Conservation (phyloP, 2,329 filamentous ascomycete species). For the Reticulascus tulasneorum region DNA sequence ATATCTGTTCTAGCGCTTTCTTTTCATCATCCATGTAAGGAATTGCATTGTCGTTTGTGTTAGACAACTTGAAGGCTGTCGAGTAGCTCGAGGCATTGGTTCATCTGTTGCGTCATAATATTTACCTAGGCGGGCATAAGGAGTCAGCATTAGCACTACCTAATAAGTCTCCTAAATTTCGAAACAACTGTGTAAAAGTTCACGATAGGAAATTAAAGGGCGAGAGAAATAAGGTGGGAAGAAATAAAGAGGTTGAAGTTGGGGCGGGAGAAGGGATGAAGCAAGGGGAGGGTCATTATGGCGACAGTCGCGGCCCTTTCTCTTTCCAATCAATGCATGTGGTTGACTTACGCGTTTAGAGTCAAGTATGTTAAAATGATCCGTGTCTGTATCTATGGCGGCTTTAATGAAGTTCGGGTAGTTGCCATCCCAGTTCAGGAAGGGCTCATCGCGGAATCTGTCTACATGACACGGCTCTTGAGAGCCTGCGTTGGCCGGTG, state of each 20-base stretch:
- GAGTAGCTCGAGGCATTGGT: background rate
- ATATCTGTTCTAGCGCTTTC: too few relatives aligned
- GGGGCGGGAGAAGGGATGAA: too few relatives aligned
- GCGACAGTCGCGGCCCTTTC: too few relatives aligned
- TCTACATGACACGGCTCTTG: conserved; percentile 18
- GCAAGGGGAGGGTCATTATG: too few relatives aligned
- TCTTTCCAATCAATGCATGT: too few relatives aligned
- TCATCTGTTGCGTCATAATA: background rate
- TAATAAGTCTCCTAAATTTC: background rate
- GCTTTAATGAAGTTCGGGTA: conserved; percentile 24
- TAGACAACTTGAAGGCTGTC: background rate
- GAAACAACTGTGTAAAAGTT: too few relatives aligned
- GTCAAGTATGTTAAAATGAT: conserved; percentile 25
- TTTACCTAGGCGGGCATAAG: background rate
- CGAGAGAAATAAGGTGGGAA: too few relatives aligned
- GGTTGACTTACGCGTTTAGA: too few relatives aligned
- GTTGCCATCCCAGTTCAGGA: conserved; percentile 23
- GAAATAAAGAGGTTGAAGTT: too few relatives aligned
- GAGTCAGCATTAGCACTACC: background rate
- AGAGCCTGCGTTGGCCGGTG: conserved; percentile 6
- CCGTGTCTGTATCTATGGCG: conserved; percentile 20
- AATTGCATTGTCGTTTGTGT: too few relatives aligned
- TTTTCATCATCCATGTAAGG: too few relatives aligned
- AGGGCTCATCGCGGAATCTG: conserved; percentile 18
- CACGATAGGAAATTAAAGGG: too few relatives aligned